These are phyloP conservation scores for Penicillium rolfsii DNA, from an alignment of 2,329 filamentous ascomycete species.

Conservation along the genomic window DNA sequence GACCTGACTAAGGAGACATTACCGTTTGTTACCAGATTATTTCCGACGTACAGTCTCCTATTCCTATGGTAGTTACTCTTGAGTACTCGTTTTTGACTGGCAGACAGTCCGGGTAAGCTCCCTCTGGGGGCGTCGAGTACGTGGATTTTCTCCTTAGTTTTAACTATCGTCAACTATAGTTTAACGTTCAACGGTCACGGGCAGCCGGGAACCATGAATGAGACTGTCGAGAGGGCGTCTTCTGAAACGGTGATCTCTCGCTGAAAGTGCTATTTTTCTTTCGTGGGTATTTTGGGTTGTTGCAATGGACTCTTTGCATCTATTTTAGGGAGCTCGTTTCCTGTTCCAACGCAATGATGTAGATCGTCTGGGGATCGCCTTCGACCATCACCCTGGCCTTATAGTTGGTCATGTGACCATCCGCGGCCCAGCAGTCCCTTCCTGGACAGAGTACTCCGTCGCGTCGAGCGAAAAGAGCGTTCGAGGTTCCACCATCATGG, in stretches of 20 bases:
- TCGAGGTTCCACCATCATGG: too few species aligned
- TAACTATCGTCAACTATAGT: background rate
- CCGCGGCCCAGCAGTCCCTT: background rate
- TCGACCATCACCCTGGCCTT: background rate
- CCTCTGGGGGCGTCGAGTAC: background rate
- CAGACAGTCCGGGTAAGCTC: background rate
- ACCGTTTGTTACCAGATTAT: background rate
- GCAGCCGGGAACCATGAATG: background rate
- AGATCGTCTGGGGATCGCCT: background rate
- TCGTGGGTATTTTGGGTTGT: background rate
- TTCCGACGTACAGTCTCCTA: background rate
- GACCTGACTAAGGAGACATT: constrained; percentile 19
- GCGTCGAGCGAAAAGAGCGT: too few species aligned
- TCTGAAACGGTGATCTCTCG: background rate
- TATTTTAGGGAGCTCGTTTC: background rate
- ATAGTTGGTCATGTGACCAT: constrained; percentile 1
- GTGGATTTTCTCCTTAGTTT: background rate
- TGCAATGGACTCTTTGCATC: background rate
- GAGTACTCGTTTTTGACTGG: too few species aligned
- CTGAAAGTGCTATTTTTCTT: background rate
- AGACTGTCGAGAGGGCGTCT: background rate
- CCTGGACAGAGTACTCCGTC: too few species aligned
- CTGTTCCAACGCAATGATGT: constrained; percentile 2
- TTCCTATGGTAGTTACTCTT: background rate
- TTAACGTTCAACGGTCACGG: constrained; percentile 3